Percentiles rank a stretch among this genome's conserved stretches.
phyloP scores from a whole-genome alignment of 208 protist species.

The Wallacemonas sp. region DNA sequence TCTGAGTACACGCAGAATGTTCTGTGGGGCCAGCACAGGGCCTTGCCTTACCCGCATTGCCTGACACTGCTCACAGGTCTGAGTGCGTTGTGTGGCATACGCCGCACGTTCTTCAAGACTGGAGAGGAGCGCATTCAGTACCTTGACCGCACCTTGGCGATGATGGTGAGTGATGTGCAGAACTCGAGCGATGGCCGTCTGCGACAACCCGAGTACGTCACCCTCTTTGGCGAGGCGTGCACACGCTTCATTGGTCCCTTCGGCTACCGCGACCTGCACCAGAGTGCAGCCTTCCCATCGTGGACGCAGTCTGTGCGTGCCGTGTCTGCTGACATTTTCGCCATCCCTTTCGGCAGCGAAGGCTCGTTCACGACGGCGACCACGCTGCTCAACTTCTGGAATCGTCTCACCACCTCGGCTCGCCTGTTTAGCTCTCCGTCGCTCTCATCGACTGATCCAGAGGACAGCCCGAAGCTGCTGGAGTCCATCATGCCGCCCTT shows the following conservation, averaged over 20 bases:
- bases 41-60: slow-evolving; percentile 70
- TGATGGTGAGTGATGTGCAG: slow-evolving; percentile 27
- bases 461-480: slow-evolving; percentile 36
- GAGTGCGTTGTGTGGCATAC: slow-evolving; percentile 67
- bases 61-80: slow-evolving; percentile 58
- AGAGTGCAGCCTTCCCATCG: slow-evolving; percentile 35
- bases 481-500: slow-evolving; percentile 51
- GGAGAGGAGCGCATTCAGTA: slow-evolving; percentile 63
- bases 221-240: slow-evolving; percentile 53
- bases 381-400: slow-evolving; percentile 73
- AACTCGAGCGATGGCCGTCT: slow-evolving; percentile 47
- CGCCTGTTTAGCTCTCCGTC: slow-evolving; percentile 52
- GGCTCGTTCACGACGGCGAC: slow-evolving; percentile 71
- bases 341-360: slow-evolving; percentile 65
- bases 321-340: slow-evolving; percentile 65
- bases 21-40: slow-evolving; percentile 77
- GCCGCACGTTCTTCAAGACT: slow-evolving; percentile 79
- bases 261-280: slow-evolving; percentile 74
- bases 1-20: slow-evolving; percentile 40
- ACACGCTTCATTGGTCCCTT: slow-evolving; percentile 59
- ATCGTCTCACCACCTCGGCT: slow-evolving; percentile 52
- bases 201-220: slow-evolving; percentile 67
- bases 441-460: slow-evolving; percentile 19
- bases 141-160: slow-evolving; percentile 46
- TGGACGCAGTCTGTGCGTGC: slow-evolving; percentile 43